Percentiles rank a stretch among this genome's conserved stretches.
Conservation (phyloP, 208 protist genomes). For the Leishmania braziliensis region DNA sequence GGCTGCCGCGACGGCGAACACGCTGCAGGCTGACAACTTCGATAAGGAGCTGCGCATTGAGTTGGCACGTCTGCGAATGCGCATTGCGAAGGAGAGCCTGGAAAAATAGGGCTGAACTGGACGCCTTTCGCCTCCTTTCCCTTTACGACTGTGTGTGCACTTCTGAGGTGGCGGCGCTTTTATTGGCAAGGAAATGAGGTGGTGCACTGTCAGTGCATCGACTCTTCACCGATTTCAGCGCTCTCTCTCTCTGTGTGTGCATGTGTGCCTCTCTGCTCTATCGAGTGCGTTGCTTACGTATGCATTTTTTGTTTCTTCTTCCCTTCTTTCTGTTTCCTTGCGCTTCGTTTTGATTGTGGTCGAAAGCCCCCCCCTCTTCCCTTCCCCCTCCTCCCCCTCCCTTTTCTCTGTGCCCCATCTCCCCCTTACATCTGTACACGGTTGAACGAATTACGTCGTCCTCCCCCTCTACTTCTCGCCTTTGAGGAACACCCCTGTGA, state of each 20-base stretch:
- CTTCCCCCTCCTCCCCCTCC: background rate
- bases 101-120: background rate
- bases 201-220: background rate
- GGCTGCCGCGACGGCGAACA: background rate
- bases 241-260: background rate
- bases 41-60: conserved; percentile 38
- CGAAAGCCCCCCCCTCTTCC: background rate
- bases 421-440: background rate
- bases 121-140: background rate
- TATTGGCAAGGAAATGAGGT: background rate
- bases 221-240: background rate
- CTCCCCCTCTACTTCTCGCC: background rate
- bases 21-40: conserved; percentile 16
- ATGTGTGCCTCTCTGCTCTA: background rate
- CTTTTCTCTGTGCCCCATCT: background rate
- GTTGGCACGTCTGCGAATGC: conserved; percentile 31
- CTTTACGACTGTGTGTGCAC: background rate
- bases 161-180: background rate
- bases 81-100: conserved; percentile 33
- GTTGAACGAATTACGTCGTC: background rate
- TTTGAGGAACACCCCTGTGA: background rate
- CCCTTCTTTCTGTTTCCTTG: too few species aligned
- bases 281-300: background rate
- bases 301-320: background rate
- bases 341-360: background rate